These are phyloP conservation scores for Xylaria flabelliformis DNA, from an alignment of 495 filamentous ascomycete genomes.

Conservation along the genomic window DNA sequence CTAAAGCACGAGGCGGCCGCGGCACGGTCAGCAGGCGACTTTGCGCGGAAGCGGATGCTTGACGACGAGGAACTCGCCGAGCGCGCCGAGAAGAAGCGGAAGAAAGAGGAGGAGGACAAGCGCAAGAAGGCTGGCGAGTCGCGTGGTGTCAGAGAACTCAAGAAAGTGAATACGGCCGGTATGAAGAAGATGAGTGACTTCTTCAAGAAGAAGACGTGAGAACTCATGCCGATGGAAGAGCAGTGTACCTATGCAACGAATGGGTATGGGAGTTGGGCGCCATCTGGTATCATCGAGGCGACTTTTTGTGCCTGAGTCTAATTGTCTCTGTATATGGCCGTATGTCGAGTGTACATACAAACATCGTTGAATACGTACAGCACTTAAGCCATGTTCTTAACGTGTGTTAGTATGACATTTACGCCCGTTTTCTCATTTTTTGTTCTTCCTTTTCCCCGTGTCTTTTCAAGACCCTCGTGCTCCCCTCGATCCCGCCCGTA, in stretches of 20 bases:
- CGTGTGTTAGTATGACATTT: neutral
- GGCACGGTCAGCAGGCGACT: slow-evolving; percentile 71
- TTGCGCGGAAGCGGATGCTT: slow-evolving; percentile 70
- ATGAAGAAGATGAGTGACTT: slow-evolving; percentile 99
- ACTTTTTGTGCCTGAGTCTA: slow-evolving; percentile 21
- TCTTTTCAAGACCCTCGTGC: slow-evolving; percentile 34
- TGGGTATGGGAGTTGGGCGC: slow-evolving; percentile 15
- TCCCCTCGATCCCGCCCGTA: slow-evolving; percentile 39
- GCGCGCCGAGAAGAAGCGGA: slow-evolving; percentile 78
- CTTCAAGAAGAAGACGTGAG: slow-evolving; percentile 72
- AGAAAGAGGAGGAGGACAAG: slow-evolving; percentile 67
- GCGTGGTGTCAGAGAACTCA: slow-evolving; percentile 74
- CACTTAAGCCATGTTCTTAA: neutral
- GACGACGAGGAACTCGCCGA: slow-evolving; percentile 79
- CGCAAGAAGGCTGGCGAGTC: slow-evolving; percentile 72
- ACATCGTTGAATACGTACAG: slow-evolving; percentile 14
- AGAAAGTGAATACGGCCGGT: slow-evolving; percentile 85
- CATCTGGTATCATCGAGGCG: slow-evolving; percentile 20
- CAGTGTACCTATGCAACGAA: slow-evolving; percentile 2
- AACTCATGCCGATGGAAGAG: neutral
- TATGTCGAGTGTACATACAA: slow-evolving; percentile 4
- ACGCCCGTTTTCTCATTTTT: neutral
- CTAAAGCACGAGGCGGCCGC: slow-evolving; percentile 73
- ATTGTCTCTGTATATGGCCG: slow-evolving; percentile 5
- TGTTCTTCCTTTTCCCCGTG: neutral